Base-by-base conservation (phyloP, 345 rosid genomes). In the Hibiscus trionum region DNA sequence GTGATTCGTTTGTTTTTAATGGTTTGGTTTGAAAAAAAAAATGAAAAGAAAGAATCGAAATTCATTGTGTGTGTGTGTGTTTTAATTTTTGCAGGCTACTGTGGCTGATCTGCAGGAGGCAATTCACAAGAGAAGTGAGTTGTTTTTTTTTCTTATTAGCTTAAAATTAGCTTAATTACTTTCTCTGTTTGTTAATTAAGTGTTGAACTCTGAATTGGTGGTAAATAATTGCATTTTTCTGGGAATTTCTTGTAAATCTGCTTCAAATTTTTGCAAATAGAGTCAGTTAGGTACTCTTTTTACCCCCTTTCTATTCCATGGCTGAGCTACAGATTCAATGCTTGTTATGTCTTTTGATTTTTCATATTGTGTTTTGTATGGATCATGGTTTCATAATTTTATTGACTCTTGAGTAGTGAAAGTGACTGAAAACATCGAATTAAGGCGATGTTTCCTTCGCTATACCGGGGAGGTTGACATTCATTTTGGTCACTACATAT, bases 21-120 rank as follows among this genome's bases (percentile, higher is more conserved):
- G 66, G 71, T 64, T 53, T 57, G 24, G 21, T 46, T 53, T 52
- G 27, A 61, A 69, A 50, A 72, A 72, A 21, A 56, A 39, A 9
- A 3, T 57, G 44, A 31, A 7, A 19, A 3, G 42, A n/a, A 21
- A 27, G 42, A 55, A 55, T 5, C 16, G 15, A 17, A 44, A 59
- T 24, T 16, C 4, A 44, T 65, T 74, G 70, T 72, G 19, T 56
- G 59, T 17, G 4, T 61, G 21, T 21, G 21, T 21, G 21, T 10
- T 74, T 24, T 79, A 3, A 27, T 44, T 47, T 44, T 35, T 74
- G 77, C 72, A 95, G 99, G 98, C 97, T 46, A 90, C 90, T 4
- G 97, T 95, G 72, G 87, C 88, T 80, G 96, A 92, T 86, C 86
- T 92, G 84, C 97, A 92, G 82, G 91, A 90, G 76, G 96, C 91